phyloP scores from a whole-genome alignment of 345 rosid genomes.

The Gossypium mustelinum region DNA sequence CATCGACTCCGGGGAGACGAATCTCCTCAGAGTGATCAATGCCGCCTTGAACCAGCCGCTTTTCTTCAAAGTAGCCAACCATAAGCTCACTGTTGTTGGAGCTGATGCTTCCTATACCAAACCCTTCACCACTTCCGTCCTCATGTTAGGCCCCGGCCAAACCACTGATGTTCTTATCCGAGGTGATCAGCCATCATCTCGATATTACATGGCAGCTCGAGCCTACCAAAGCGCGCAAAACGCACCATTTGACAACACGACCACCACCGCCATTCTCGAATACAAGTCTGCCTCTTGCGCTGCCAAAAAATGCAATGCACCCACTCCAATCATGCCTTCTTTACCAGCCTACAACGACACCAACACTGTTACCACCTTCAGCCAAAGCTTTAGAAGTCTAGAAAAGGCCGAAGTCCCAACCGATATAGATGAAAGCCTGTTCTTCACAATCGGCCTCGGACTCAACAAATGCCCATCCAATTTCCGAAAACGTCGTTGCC shows the following conservation, averaged over 20 bases:
- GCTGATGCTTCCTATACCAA: too few relatives aligned
- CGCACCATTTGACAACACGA: constrained; percentile 77
- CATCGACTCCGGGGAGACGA: not conserved
- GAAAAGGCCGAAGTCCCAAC: constrained; percentile 54
- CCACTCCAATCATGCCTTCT: constrained; percentile 43
- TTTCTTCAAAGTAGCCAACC: too few relatives aligned
- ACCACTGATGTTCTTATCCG: not conserved
- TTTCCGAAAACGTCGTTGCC: constrained; percentile 43
- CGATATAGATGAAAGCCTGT: constrained; percentile 55
- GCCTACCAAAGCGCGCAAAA: constrained; percentile 78
- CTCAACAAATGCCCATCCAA: constrained; percentile 63
- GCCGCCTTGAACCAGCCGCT: too few relatives aligned
- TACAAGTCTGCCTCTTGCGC: constrained; percentile 40
- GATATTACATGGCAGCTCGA: constrained; percentile 75
- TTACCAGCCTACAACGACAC: constrained; percentile 80
- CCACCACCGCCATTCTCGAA: constrained; percentile 84
- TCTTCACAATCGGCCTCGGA: constrained; percentile 76
- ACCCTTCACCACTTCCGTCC: too few relatives aligned
- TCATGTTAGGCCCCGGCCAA: too few relatives aligned
- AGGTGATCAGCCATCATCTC: constrained; percentile 58
- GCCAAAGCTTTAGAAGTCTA: constrained; percentile 43
- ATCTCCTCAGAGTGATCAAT: too few relatives aligned
- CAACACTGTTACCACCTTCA: constrained; percentile 57
- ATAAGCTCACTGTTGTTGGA: too few relatives aligned
- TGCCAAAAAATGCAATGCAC: constrained; percentile 27